Evolutionary conservation across 140 eudicot species (phyloP), one percentile per base, ranked within the genome.

Genomic region (Bidens hawaiensis): DNA sequence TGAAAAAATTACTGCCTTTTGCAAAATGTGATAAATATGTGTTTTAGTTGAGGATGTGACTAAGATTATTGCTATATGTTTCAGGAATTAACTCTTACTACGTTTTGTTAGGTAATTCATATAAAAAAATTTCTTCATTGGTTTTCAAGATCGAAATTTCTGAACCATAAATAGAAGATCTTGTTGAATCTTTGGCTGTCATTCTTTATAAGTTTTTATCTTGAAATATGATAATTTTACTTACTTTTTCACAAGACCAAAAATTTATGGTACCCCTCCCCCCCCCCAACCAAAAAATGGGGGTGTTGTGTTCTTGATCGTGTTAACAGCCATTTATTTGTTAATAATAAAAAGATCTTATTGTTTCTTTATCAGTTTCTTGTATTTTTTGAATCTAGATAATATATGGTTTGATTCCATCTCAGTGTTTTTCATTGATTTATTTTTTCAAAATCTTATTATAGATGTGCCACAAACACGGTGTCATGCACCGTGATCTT

Each of bases 401-500:
- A 4, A 41, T 12, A 31, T 26, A 25, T 27, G 15, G 22, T 10
- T 21, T 45, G 34, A 41, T 55, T 68, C 5, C 6, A 42, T 12
- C 5, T 57, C n/a, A 45, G 31, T 23, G 12, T 41, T 18, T 22
- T 24, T 15, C 8, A 15, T 27, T 50, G 11, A 48, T 36, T 30
- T n/a, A n/a, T n/a, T 45, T 13, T 30, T 22, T 53, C 14, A 5
- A 46, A 50, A 60, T 25, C 40, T 55, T n/a, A 41, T 76, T 69
- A 52, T 83, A 93, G 96, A 70, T 75, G 71, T 93, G 99, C 76
- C 99, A 93, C 80, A 88, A 82, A 74, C 85, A 87, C 38, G 99
- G 99, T 23, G 96, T 93, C 33, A 93, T 93, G 87, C 99, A 93
- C 22, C 86, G 99, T 50, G 99, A 93, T 74, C 95, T 93, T 46